These are phyloP conservation scores for Amanita jacksonii DNA, from an alignment of 768 basidiomycete species.

Conservation along the genomic window DNA sequence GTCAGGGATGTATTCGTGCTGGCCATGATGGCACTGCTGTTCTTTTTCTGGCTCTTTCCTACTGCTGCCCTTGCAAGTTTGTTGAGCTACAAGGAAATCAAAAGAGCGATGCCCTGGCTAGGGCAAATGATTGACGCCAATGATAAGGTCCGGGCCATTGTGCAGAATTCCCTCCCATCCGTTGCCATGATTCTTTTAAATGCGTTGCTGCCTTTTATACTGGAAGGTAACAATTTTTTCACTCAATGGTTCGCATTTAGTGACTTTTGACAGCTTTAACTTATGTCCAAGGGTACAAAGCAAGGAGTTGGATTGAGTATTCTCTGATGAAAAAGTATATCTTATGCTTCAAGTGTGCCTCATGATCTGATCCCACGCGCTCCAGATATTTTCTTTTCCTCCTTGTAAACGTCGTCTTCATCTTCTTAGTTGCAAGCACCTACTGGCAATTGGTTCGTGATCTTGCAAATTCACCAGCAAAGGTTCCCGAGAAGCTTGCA, in stretches of 20 bases:
- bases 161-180: conserved; percentile 91
- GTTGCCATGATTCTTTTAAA: conserved; percentile 88
- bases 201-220: conserved; percentile 75
- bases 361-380: conserved; percentile 4
- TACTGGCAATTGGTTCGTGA: conserved; percentile 90
- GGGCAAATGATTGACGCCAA: conserved; percentile 77
- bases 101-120: conserved; percentile 82
- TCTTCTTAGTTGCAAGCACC: conserved; percentile 86
- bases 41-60: conserved; percentile 91
- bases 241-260: conserved; percentile 3
- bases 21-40: conserved; percentile 54
- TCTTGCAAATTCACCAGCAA: conserved; percentile 86
- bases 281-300: conserved; percentile 84
- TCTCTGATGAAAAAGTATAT: conserved; percentile 86
- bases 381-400: conserved; percentile 89
- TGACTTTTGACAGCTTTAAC: conserved; percentile 42
- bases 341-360: background rate
- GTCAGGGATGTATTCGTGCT: conserved; percentile 68
- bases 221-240: conserved; percentile 54
- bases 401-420: conserved; percentile 87
- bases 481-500: conserved; percentile 90
- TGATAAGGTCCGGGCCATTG: conserved; percentile 71
- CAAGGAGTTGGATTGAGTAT: conserved; percentile 90
- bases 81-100: conserved; percentile 89
- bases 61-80: conserved; percentile 81